Evolutionary conservation across 2,329 filamentous ascomycete genomes (phyloP).

Genomic region (Microsporum canis): DNA sequence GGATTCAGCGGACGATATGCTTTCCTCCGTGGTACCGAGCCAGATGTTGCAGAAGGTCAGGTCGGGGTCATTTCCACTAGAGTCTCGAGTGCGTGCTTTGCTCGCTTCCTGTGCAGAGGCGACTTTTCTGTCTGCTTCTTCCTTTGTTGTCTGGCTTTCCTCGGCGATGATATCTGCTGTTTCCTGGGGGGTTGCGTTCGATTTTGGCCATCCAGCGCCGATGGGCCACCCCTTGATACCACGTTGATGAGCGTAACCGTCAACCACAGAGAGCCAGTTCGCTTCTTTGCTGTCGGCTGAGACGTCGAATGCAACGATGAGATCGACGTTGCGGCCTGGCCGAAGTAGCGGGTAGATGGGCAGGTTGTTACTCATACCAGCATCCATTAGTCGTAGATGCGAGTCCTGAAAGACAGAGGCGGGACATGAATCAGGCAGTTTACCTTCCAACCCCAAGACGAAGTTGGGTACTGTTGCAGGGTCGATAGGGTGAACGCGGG

Average conservation of each 20-base stretch:
- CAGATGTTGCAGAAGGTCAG: conserved; percentile 80
- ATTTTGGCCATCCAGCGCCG: conserved; percentile 71
- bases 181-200: conserved; percentile 46
- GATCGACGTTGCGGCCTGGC: conserved; percentile 75
- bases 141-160: conserved; percentile 50
- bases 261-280: conserved; percentile 90
- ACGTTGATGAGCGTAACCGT: conserved; percentile 83
- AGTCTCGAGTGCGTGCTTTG: conserved; percentile 16
- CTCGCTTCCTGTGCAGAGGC: conserved; percentile 42
- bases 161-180: conserved; percentile 55
- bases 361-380: conserved; percentile 96
- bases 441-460: conserved; percentile 64
- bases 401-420: conserved; percentile 58
- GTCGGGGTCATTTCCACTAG: conserved; percentile 30
- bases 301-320: conserved; percentile 86
- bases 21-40: conserved; percentile 76
- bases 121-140: conserved; percentile 54
- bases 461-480: conserved; percentile 87
- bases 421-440: conserved; percentile 65
- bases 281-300: conserved; percentile 87
- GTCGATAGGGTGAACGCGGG: conserved; percentile 89
- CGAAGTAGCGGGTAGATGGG: conserved; percentile 90
- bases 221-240: conserved; percentile 91
- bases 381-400: conserved; percentile 83
- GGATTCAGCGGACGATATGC: conserved; percentile 44